phyloP scores from a whole-genome alignment of 2,329 filamentous ascomycete genomes.

The Cercospora janseana region DNA sequence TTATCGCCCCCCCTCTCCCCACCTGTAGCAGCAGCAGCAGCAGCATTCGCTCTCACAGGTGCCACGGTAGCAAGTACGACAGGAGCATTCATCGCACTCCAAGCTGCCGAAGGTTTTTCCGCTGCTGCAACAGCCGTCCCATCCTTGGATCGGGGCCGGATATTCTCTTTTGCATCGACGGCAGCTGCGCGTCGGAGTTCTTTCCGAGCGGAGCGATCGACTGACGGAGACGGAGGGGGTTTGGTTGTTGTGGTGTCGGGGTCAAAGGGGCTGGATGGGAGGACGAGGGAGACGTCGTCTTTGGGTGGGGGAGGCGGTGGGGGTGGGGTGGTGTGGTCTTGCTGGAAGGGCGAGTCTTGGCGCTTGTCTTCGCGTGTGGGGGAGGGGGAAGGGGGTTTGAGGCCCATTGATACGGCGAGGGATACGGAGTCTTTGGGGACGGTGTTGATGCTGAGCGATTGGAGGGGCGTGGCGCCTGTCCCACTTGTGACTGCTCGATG shows the following conservation, averaged over 20 bases:
- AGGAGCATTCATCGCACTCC: conserved; percentile 30
- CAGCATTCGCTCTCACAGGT: conserved; percentile 23
- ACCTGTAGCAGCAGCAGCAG: conserved; percentile 18
- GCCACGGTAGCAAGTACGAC: background rate
- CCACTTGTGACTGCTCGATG: conserved; percentile 29
- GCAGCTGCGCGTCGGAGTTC: conserved; percentile 6
- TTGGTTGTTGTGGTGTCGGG: conserved; percentile 6
- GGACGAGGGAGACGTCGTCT: conserved; percentile 3
- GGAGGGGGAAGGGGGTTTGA: conserved; percentile 23
- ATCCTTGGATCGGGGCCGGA: conserved; percentile 20
- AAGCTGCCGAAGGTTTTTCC: conserved; percentile 30
- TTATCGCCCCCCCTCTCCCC: background rate
- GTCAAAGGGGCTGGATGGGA: conserved; percentile 14
- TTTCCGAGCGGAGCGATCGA: conserved; percentile 13
- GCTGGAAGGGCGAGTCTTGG: conserved; percentile 24
- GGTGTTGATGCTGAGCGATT: conserved; percentile 33
- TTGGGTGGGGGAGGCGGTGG: background rate
- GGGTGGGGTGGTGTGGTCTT: conserved; percentile 18
- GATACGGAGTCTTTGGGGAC: conserved; percentile 22
- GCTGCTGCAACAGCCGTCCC: background rate
- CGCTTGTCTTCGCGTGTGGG: conserved; percentile 17
- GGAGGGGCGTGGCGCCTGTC: conserved; percentile 30
- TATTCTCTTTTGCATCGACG: conserved; percentile 26
- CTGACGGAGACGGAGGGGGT: conserved; percentile 13
- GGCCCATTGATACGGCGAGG: conserved; percentile 23